Evolutionary conservation across 345 rosid genomes (phyloP), one percentile per base, ranked within the genome.

Genomic region (Laguncularia racemosa): DNA sequence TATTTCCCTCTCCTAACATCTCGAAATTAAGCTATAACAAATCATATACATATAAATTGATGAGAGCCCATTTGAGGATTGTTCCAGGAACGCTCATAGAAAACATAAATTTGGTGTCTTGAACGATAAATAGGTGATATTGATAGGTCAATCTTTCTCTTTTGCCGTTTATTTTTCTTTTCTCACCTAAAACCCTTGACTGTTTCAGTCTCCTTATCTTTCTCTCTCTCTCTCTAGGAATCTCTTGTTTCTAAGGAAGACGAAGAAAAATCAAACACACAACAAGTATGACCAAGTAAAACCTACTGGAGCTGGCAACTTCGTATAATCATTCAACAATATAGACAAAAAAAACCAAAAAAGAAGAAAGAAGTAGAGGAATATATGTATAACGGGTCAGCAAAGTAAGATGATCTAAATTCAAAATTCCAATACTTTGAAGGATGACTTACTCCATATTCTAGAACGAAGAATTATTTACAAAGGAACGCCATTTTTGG

Each of bases 1-100:
- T 67, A 47, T 71, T 84, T 21, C 73, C 75, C 47, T 68, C 70
- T 59, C 82, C 72, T 61, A 76, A 58, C 85, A 85, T 85, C 64
- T 59, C 69, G 17, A 46, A 50, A 50, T 2, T 3, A 50, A 52
- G 62, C 26, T 13, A 2, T 28, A 55, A n/a, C 28, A 57, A 19
- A 63, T 52, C 16, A 44, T 59, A 69, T 66, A 67, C 54, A 61
- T 52, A 50, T 55, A 73, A 61, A 62, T 57, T 52, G 66, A 63
- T 21, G 20, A 68, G 47, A 43, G 56, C 66, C 74, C 77, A 72
- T 70, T 28, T 67, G 66, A 76, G 73, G 79, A 66, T 68, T 5
- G 61, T 72, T 78, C 78, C 63, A 16, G 75, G 75, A 73, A 72
- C 64, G 55, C 52, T 53, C 68, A 54, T 53, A 44, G 61, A 64